Conservation (phyloP, 2,329 filamentous ascomycete genomes). For the Colletotrichum destructivum region DNA sequence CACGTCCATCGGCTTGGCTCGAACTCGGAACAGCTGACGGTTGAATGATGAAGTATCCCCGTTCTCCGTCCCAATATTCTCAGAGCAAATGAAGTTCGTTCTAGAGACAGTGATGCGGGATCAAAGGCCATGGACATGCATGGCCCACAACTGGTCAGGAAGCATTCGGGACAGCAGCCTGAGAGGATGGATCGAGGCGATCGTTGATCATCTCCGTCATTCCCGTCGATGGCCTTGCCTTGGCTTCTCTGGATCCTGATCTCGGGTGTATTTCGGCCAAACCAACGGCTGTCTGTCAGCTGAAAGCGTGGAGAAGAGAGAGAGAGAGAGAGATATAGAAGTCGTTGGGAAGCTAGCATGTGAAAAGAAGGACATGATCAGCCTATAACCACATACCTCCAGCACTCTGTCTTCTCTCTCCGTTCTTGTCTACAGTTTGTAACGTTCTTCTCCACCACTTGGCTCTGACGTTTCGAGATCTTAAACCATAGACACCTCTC, state of each 20-base stretch:
- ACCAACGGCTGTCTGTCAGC: neutral
- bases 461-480: too few relatives aligned
- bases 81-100: neutral
- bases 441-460: neutral
- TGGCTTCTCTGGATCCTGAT: neutral
- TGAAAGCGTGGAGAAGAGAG: neutral
- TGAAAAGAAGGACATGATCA: neutral
- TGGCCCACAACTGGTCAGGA: neutral
- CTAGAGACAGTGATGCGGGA: neutral
- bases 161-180: neutral
- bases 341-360: neutral
- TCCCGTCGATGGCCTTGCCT: neutral
- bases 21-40: slow-evolving; percentile 3
- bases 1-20: slow-evolving; percentile 10
- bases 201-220: slow-evolving; percentile 12
- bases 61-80: neutral
- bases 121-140: neutral
- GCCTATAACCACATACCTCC: neutral
- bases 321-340: neutral
- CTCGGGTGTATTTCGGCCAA: neutral
- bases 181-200: neutral
- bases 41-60: neutral
- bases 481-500: rapidly evolving
- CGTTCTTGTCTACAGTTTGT: neutral
- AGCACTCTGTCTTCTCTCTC: neutral